Base-by-base conservation (phyloP, 73 alveolate genomes). In the Symbiodinium pilosum region DNA sequence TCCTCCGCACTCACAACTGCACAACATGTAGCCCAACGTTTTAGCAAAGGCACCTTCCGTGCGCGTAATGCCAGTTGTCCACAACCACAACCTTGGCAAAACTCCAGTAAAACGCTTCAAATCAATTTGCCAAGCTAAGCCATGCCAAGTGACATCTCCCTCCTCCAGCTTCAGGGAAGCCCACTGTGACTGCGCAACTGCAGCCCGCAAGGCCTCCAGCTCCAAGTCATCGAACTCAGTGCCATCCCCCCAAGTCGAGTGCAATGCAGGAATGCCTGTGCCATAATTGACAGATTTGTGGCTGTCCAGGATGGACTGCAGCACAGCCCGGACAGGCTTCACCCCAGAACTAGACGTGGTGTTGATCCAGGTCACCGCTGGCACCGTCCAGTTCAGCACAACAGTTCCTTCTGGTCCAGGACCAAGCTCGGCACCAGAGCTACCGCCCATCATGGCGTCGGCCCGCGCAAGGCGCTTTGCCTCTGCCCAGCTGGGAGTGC, bases 61-160 rank as follows among this genome's bases (percentile, higher is more conserved):
- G 94, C 20, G 94, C 94, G 30, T 54, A 87, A 54, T 81, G 94
- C 94, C 94, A 87, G 94, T 87, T 87, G 64, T 87, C 94, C 42
- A 87, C 71, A 69, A 87, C 85, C 43, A 87, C 84, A 0, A 87
- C 94, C 94, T 87, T 1, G 30, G 30, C 30, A 34, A 64, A 24
- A 18, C 9, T 4, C 81, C 34, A n/a, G 26, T 3, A 51, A 54
- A 54, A 24, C 73, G 1, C 32, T 54, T 54, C 1, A 16, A 24
- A 18, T n/a, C 81, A 0, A 64, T 64, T 28, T 64, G 32, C 34
- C 38, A 14, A 24, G 81, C 16, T 38, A 0, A 38, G 59, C 14
- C 6, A 47, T 6, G 14, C 21, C 59, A 47, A 64, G 81, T 30
- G 18, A 28, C 81, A 64, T 64, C 81, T 64, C 81, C 81, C 30